Conservation (phyloP, 768 basidiomycete genomes). For the Amanita thiersii region DNA sequence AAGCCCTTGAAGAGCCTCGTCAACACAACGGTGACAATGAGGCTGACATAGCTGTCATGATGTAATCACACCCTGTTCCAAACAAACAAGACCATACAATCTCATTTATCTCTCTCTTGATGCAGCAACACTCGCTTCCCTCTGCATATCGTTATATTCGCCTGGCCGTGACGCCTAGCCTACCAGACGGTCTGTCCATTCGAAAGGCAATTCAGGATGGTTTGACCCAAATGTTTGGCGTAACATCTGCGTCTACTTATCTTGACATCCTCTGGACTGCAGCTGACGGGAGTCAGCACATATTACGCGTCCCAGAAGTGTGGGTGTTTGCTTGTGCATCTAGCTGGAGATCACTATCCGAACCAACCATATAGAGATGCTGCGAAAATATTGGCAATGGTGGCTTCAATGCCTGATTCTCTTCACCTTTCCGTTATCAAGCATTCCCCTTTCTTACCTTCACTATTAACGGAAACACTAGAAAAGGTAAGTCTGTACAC, state of each 20-base stretch:
- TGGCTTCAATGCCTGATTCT: constrained; percentile 20
- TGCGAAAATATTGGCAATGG: constrained; percentile 24
- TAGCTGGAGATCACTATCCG: not conserved
- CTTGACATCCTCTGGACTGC: constrained; percentile 53
- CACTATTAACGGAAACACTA: constrained; percentile 21
- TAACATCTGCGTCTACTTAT: constrained; percentile 40
- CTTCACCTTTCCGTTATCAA: constrained; percentile 26
- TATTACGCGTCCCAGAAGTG: constrained; percentile 34
- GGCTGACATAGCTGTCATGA: too few relatives aligned
- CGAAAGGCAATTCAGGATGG: constrained; percentile 51
- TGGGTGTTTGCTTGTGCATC: constrained; percentile 17
- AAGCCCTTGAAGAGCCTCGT: too few relatives aligned
- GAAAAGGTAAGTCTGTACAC: too few relatives aligned
- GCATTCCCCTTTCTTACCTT: constrained; percentile 34
- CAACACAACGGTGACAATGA: too few relatives aligned
- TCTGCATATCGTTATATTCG: constrained; percentile 37
- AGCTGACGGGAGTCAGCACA: constrained; percentile 27
- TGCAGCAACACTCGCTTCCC: constrained; percentile 16
- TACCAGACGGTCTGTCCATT: constrained; percentile 33
- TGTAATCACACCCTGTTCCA: too few relatives aligned
- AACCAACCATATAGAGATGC: constrained; percentile 21
- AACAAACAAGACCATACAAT: too few relatives aligned
- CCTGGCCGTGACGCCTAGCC: constrained; percentile 30
- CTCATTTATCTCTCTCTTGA: too few relatives aligned
- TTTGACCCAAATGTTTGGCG: constrained; percentile 46